These are phyloP conservation scores for Mortierella sp. DNA, from an alignment of 371 early-diverging fungal species.

Conservation along the genomic window DNA sequence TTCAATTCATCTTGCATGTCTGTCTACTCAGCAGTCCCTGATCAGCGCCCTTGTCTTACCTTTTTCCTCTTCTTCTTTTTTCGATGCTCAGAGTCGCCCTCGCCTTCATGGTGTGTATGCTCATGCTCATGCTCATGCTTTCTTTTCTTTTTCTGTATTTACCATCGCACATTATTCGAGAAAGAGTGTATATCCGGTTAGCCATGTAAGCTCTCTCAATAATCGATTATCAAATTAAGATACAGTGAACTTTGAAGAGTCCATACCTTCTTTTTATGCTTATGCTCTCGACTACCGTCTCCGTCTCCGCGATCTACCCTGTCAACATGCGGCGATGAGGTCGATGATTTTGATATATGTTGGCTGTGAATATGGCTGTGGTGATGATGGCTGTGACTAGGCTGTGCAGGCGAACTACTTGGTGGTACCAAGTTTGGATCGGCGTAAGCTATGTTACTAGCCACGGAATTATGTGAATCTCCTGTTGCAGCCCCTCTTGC, in stretches of 20 bases:
- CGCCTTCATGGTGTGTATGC: constrained; percentile 62
- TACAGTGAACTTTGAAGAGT: background rate
- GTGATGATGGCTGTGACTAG: constrained; percentile 29
- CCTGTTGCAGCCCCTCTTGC: constrained; percentile 10
- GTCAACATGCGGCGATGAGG: constrained; percentile 51
- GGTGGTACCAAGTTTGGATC: background rate
- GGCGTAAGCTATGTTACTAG: constrained; percentile 20
- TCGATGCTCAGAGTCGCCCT: constrained; percentile 64
- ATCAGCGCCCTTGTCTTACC: constrained; percentile 53
- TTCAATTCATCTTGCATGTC: background rate
- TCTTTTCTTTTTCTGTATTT: constrained; percentile 73
- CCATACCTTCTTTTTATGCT: constrained; percentile 73
- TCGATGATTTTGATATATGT: constrained; percentile 41
- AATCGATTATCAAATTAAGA: background rate
- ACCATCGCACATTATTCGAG: background rate
- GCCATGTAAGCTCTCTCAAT: background rate
- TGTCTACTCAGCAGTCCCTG: too few relatives aligned
- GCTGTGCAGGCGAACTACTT: constrained; percentile 11
- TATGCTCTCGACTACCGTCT: constrained; percentile 61
- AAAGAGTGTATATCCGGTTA: background rate
- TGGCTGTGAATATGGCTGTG: constrained; percentile 29
- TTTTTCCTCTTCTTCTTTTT: constrained; percentile 74
- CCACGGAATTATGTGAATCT: constrained; percentile 9
- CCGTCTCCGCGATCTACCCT: constrained; percentile 56
- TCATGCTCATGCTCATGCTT: constrained; percentile 72